Conservation (phyloP, 768 basidiomycete genomes). For the Boletellus ananiceps region DNA sequence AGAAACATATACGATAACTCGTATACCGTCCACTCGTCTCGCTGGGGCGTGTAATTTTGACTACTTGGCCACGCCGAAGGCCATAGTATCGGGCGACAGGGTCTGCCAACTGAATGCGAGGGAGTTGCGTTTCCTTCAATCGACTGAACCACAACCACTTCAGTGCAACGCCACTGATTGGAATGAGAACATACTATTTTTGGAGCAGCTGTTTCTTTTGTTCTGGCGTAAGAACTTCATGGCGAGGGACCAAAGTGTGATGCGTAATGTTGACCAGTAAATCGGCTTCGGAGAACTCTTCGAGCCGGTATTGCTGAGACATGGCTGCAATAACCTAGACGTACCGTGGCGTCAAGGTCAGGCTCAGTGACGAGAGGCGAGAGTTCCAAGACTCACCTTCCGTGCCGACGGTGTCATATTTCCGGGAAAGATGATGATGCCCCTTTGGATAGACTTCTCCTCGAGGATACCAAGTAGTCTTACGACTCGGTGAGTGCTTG, state of each 20-base stretch:
- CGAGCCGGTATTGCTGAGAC: conserved; percentile 79
- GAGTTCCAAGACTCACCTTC: conserved; percentile 54
- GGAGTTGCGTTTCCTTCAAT: conserved; percentile 94
- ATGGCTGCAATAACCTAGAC: conserved; percentile 87
- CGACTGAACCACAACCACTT: conserved; percentile 51
- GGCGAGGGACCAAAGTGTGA: conserved; percentile 90
- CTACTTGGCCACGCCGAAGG: conserved; percentile 90
- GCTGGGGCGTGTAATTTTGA: conserved; percentile 95
- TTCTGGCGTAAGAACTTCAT: conserved; percentile 79
- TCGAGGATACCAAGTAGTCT: conserved; percentile 89
- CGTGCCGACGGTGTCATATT: conserved; percentile 96
- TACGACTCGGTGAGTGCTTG: conserved; percentile 7
- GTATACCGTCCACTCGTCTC: conserved; percentile 95
- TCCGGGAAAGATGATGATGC: conserved; percentile 92
- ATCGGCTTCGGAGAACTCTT: conserved; percentile 96
- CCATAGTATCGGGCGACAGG: conserved; percentile 99
- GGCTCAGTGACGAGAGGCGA: not conserved
- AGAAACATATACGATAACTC: conserved; percentile 90
- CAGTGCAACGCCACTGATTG: conserved; percentile 4
- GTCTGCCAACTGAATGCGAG: conserved; percentile 92
- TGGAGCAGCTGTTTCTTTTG: conserved; percentile 84
- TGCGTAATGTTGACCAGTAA: conserved; percentile 96
- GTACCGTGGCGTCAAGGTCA: conserved; percentile 1
- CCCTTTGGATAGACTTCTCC: conserved; percentile 83
- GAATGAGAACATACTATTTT: conserved; percentile 70